These are phyloP conservation scores for Hyaloscypha bicolor DNA, from an alignment of 495 filamentous ascomycete genomes.

Conservation along the genomic window DNA sequence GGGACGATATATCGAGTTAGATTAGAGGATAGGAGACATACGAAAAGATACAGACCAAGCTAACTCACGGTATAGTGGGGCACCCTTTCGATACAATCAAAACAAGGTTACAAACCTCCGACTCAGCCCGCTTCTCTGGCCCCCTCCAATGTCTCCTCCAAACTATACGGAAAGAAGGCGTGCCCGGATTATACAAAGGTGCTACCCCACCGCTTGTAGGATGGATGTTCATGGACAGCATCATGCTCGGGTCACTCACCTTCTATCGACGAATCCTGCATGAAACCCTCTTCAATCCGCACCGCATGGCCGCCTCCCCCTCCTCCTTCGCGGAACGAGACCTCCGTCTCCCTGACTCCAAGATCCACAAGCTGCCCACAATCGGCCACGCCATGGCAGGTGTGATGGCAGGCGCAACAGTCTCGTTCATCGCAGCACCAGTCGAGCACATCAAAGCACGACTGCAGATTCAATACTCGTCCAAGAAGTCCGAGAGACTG, in stretches of 20 bases:
- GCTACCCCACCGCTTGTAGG: slow-evolving; percentile 88
- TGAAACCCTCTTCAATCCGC: slow-evolving; percentile 73
- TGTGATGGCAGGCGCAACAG: slow-evolving; percentile 83
- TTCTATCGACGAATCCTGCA: slow-evolving; percentile 82
- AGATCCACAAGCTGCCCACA: slow-evolving; percentile 61
- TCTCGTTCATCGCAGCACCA: slow-evolving; percentile 88
- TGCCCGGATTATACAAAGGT: slow-evolving; percentile 84
- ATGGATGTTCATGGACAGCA: slow-evolving; percentile 98
- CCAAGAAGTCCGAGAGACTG: slow-evolving; percentile 68
- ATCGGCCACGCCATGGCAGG: slow-evolving; percentile 87
- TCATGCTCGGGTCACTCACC: slow-evolving; percentile 92
- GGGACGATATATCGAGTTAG: background rate
- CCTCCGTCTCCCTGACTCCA: slow-evolving; percentile 26
- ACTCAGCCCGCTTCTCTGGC: slow-evolving; percentile 74
- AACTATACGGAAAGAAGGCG: slow-evolving; percentile 78
- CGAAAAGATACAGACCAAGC: background rate
- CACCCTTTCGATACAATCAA: slow-evolving; percentile 92
- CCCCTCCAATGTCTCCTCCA: slow-evolving; percentile 84
- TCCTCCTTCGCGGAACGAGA: slow-evolving; percentile 22
- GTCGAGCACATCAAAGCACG: slow-evolving; percentile 96
- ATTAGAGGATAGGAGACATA: background rate
- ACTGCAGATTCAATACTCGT: slow-evolving; percentile 88
- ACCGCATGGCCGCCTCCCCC: slow-evolving; percentile 38
- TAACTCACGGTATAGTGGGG: slow-evolving; percentile 39
- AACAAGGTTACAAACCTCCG: slow-evolving; percentile 90